Evolutionary conservation across 352 stramenopile genomes (phyloP).

Genomic region (Globisporangium uncinulatum): DNA sequence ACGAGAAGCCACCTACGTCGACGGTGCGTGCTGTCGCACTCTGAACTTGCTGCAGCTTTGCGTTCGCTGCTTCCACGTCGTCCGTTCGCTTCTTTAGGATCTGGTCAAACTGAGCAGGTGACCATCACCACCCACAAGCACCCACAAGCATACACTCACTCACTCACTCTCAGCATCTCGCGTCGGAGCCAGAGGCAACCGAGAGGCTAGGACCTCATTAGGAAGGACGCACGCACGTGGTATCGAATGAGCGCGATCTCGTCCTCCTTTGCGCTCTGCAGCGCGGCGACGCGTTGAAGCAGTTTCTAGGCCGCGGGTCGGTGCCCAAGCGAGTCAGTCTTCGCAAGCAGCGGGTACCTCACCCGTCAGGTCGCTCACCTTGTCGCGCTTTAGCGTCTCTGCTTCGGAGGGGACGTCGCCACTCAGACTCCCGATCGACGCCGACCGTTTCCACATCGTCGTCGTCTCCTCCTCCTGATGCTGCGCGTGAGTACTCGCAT

Average conservation of each 20-base stretch:
- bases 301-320: constrained; percentile 24
- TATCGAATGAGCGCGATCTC: constrained; percentile 69
- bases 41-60: constrained; percentile 34
- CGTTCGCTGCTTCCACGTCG: constrained; percentile 29
- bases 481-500: neutral
- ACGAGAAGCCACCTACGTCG: constrained; percentile 25
- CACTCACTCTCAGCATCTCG: too few relatives aligned
- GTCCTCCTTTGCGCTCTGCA: constrained; percentile 61
- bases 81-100: constrained; percentile 44
- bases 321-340: neutral
- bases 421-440: constrained; percentile 15
- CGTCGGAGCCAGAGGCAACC: too few relatives aligned
- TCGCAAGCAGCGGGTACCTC: neutral
- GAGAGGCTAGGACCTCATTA: neutral
- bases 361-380: constrained; percentile 21
- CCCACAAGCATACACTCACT: too few relatives aligned
- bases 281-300: constrained; percentile 32
- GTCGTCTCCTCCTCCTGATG: constrained; percentile 13
- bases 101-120: constrained; percentile 46
- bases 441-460: constrained; percentile 10
- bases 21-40: constrained; percentile 25
- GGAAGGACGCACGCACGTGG: constrained; percentile 24
- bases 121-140: neutral
- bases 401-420: neutral
- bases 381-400: constrained; percentile 19